Conservation (phyloP, 2,329 filamentous ascomycete species). For the Boeremia exigua region DNA sequence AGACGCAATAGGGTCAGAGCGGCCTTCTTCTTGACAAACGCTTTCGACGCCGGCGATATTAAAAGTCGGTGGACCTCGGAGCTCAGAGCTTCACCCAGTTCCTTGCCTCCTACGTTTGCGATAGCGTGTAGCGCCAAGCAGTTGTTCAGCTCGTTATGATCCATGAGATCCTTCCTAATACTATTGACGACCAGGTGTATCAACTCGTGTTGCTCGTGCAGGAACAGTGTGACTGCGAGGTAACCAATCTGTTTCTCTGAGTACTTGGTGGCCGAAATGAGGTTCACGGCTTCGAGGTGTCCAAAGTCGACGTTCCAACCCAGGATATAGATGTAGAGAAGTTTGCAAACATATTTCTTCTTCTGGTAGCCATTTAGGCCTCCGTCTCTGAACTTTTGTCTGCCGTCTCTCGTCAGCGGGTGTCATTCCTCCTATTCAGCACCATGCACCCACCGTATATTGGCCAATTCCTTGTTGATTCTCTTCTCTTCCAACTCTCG, state of each 20-base stretch:
- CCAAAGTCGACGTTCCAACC: conserved; percentile 99
- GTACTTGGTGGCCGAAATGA: conserved; percentile 96
- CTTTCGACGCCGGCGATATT: conserved; percentile 95
- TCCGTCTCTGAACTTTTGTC: conserved; percentile 97
- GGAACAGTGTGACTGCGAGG: conserved; percentile 92
- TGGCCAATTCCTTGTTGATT: conserved; percentile 99
- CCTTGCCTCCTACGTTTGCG: conserved; percentile 93
- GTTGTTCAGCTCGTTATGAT: conserved; percentile 97
- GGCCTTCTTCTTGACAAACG: conserved; percentile 99
- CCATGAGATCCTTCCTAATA: conserved; percentile 92
- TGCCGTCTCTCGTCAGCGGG: conserved; percentile 45
- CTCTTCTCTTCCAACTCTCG: conserved; percentile 97
- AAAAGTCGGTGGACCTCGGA: conserved; percentile 89
- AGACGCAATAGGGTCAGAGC: conserved; percentile 89
- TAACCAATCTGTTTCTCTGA: conserved; percentile 99
- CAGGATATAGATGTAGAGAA: conserved; percentile 98
- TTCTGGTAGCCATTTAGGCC: conserved; percentile 96
- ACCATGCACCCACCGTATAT: conserved; percentile 72
- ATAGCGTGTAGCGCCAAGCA: conserved; percentile 96
- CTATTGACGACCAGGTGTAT: conserved; percentile 97
- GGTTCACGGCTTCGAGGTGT: conserved; percentile 95
- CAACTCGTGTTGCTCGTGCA: conserved; percentile 96
- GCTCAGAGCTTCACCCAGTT: conserved; percentile 95
- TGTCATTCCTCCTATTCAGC: conserved; percentile 6
- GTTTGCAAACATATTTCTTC: conserved; percentile 99